Conservation (phyloP, 495 filamentous ascomycete species). For the Cercophora sp. region DNA sequence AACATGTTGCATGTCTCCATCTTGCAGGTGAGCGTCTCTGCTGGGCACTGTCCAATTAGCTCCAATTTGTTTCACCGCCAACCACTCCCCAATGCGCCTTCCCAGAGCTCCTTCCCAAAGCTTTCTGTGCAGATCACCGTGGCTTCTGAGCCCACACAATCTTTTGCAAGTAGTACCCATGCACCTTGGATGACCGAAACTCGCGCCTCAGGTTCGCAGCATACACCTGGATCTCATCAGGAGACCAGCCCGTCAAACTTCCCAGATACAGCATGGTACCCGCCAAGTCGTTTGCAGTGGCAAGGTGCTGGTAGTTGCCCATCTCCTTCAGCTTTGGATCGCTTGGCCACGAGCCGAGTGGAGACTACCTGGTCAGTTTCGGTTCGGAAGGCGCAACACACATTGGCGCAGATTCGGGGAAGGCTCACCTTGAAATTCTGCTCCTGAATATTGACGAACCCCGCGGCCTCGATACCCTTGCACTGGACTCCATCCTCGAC, state of each 20-base stretch:
- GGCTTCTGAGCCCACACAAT: constrained; percentile 36
- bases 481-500: constrained; percentile 33
- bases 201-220: constrained; percentile 32
- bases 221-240: constrained; percentile 33
- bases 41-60: too few species aligned
- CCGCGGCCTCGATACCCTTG: constrained; percentile 31
- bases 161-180: constrained; percentile 27
- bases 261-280: constrained; percentile 33
- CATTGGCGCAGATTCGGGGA: neutral
- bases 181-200: constrained; percentile 21
- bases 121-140: too few species aligned
- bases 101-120: too few species aligned
- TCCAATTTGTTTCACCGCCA: too few species aligned
- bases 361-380: constrained; percentile 23
- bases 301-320: constrained; percentile 31
- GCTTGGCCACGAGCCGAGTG: constrained; percentile 48
- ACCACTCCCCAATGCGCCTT: too few species aligned
- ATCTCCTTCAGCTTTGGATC: constrained; percentile 48
- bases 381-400: neutral
- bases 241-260: constrained; percentile 30
- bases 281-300: constrained; percentile 28
- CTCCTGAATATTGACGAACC: constrained; percentile 38
- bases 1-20: too few species aligned
- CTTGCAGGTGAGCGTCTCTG: too few species aligned
- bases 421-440: constrained; percentile 36